These are phyloP conservation scores for Coprinellus aureogranulatus DNA, from an alignment of 768 basidiomycete genomes.

Conservation along the genomic window DNA sequence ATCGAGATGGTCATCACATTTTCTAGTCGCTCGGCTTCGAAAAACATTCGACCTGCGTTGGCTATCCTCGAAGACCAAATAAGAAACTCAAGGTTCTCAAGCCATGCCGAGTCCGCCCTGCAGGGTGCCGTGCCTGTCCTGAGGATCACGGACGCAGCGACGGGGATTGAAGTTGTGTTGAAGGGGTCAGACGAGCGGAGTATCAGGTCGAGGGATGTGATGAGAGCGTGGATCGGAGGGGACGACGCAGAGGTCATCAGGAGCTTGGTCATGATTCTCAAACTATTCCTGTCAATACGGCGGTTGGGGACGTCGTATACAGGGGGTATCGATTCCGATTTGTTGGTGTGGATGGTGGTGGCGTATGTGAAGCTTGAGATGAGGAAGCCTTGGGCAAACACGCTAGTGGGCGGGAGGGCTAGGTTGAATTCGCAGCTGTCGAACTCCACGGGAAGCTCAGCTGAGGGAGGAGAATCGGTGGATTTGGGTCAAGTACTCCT, in stretches of 20 bases:
- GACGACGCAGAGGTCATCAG: conserved; percentile 13
- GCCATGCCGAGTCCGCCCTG: conserved; percentile 16
- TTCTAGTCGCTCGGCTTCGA: too few relatives aligned
- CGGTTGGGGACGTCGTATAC: conserved; percentile 24
- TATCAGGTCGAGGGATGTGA: conserved; percentile 17
- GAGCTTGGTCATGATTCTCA: conserved; percentile 21
- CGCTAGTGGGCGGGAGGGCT: not conserved
- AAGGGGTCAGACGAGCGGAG: conserved; percentile 17
- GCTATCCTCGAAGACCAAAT: conserved; percentile 9
- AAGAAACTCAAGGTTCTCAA: conserved; percentile 16
- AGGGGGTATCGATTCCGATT: conserved; percentile 25
- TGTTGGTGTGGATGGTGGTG: conserved; percentile 28
- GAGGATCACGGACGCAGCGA: conserved; percentile 21
- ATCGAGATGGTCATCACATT: conserved; percentile 24
- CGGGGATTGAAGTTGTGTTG: conserved; percentile 24
- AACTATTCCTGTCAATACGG: conserved; percentile 23
- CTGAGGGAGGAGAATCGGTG: not conserved
- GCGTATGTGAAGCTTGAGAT: conserved; percentile 26
- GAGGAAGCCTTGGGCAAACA: conserved; percentile 10
- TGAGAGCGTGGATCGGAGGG: conserved; percentile 18
- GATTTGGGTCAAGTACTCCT: conserved; percentile 19
- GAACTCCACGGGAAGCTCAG: not conserved
- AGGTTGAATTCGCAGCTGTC: not conserved
- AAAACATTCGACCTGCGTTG: too few relatives aligned
- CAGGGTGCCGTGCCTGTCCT: conserved; percentile 20